These are phyloP conservation scores for Saccharomycopsis fermentans DNA, from an alignment of 805 yeast species.

Conservation along the genomic window DNA sequence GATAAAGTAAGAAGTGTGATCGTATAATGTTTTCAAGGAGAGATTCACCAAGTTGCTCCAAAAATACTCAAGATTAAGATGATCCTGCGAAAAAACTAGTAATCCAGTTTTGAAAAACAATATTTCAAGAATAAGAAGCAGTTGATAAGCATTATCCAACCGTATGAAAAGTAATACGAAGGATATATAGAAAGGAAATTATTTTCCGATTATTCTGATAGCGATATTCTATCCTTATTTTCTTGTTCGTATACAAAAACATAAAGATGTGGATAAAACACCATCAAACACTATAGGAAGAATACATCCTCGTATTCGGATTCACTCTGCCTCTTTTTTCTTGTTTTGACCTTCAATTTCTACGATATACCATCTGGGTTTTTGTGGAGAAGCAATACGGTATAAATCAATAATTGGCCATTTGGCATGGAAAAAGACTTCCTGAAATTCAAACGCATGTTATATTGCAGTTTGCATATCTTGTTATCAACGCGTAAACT, in stretches of 20 bases:
- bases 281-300: background rate
- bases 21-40: no score
- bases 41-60: background rate
- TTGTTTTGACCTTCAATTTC: background rate
- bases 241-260: background rate
- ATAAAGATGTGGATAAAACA: no score
- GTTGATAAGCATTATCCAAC: background rate
- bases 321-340: background rate
- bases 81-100: no score
- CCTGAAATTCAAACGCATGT: background rate
- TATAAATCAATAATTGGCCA: background rate
- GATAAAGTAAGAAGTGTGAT: no score
- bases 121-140: no score
- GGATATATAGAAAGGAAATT: background rate
- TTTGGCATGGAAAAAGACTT: background rate
- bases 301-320: background rate
- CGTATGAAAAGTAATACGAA: background rate
- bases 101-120: no score
- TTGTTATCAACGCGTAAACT: background rate
- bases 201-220: background rate
- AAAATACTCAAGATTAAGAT: background rate
- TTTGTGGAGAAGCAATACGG: background rate
- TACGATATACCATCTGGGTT: background rate
- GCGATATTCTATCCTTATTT: background rate
- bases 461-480: background rate